Evolutionary conservation across 768 basidiomycete genomes (phyloP).

Genomic region (Agaricus bisporus): DNA sequence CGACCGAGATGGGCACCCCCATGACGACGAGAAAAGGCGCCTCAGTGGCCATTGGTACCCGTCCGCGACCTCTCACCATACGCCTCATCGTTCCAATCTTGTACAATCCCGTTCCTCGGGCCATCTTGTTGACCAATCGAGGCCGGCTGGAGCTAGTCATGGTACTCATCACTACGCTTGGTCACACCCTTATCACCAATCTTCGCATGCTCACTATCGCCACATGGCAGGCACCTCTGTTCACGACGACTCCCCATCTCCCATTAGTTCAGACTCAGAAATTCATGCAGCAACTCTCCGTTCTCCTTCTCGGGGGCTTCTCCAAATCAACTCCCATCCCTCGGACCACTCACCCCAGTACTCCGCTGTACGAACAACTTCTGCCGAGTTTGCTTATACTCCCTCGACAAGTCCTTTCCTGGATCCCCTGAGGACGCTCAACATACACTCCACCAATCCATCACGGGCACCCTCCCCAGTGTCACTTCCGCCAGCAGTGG

Average conservation of each 20-base stretch:
- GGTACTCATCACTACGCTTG: slow-evolving; percentile 22
- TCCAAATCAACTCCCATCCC: slow-evolving; percentile 22
- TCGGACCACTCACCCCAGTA: slow-evolving; percentile 26
- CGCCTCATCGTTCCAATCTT: slow-evolving; percentile 22
- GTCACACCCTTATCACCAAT: slow-evolving; percentile 39
- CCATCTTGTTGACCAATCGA: slow-evolving; percentile 33
- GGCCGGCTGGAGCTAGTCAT: slow-evolving; percentile 18
- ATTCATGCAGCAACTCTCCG: slow-evolving; percentile 26
- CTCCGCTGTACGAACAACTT: slow-evolving; percentile 22
- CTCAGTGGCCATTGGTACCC: slow-evolving; percentile 56
- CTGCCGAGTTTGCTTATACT: slow-evolving; percentile 40
- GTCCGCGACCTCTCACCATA: slow-evolving; percentile 24
- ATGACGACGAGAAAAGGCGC: slow-evolving; percentile 25
- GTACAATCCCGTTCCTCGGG: slow-evolving; percentile 36
- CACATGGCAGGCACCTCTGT: slow-evolving; percentile 20
- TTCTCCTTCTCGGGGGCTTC: slow-evolving; percentile 28
- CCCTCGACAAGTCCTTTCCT: slow-evolving; percentile 80
- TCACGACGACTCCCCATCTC: slow-evolving; percentile 64
- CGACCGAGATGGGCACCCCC: slow-evolving; percentile 27
- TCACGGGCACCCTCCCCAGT: slow-evolving; percentile 72
- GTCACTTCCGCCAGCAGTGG: slow-evolving; percentile 45
- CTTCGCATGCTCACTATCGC: slow-evolving; percentile 28
- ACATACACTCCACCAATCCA: slow-evolving; percentile 64
- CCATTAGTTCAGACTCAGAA: slow-evolving; percentile 63
- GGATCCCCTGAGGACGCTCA: slow-evolving; percentile 67